Base-by-base conservation (phyloP, 1,284 basidiomycete species). In the Leccinum subspadiceum region DNA sequence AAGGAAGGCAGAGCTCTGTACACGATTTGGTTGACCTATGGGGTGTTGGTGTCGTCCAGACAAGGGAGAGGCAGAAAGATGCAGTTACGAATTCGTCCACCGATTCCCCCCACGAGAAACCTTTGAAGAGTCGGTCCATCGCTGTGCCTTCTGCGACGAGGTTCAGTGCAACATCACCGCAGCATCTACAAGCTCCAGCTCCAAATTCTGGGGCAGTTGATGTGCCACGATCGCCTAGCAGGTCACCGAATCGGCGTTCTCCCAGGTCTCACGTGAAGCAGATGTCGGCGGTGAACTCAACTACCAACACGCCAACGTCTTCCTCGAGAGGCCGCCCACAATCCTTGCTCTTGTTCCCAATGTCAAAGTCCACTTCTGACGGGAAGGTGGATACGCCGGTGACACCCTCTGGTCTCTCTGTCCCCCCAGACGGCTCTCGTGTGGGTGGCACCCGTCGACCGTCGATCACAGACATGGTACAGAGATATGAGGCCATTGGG, bases 391-490 rank as follows among this genome's bases (percentile, higher is more conserved):
- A 56, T 57, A 70, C 33, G 58, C 77, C 48, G 64, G 54, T 67
- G 33, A 66, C 73, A 9, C 66, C 75, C n/a, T 70, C 76, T 41
- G 73, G 72, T 22, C 73, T 84, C 9, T 67, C 76, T 39, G 77
- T 82, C 41, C 81, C 82, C 2, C 75, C 74, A 53, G 78, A 79
- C 15, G 77, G 72, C 54, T 73, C 76, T 46, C 78, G 79, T 26
- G 67, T 73, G 12, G 66, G 62, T 7, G 62, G 63, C 10, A 0
- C 68, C 7, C 80, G 90, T 20, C 79, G 90, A 52, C 88, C 85
- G 15, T 93, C 91, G 0, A 93, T 92, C 62, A 84, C 90, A 52
- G 85, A 92, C 67, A 90, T 92, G 82, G 91, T 93, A 20, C 87
- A 89, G 64, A 81, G 78, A 49, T 93, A 86, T 69, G 90, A 93